Evolutionary conservation across 2,329 filamentous ascomycete species (phyloP), one percentile per base, ranked within the genome.

Genomic region (Sporothrix brunneoviolacea): DNA sequence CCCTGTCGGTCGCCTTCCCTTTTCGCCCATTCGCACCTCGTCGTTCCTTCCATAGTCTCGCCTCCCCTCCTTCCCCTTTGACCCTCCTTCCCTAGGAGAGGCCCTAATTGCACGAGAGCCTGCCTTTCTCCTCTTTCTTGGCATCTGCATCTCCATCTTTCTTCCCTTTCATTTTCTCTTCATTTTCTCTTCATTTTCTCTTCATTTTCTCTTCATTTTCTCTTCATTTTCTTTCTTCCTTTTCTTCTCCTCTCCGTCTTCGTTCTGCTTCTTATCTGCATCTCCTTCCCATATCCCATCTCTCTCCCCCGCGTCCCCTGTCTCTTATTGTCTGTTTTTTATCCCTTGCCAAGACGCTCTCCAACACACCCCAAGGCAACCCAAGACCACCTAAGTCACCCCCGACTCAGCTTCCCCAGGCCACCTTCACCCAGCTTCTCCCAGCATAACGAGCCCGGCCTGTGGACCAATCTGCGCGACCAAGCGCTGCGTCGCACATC

Each of bases 401-500:
- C n/a, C n/a, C n/a, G n/a, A n/a, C n/a, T n/a, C n/a, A n/a, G n/a
- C n/a, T n/a, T n/a, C n/a, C n/a, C n/a, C n/a, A n/a, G n/a, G n/a
- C n/a, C n/a, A n/a, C n/a, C n/a, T n/a, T n/a, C n/a, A n/a, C n/a
- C n/a, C n/a, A n/a, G n/a, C n/a, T n/a, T n/a, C n/a, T n/a, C n/a
- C n/a, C 32, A 47, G 44, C 18, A 32, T 37, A 19, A 21, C 43
- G 12, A 7, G 18, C 43, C 32, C 24, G 45, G 21, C 27, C 27
- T 39, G 32, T 40, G 36, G n/a, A 19, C n/a, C 45, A 48, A 48
- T 48, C 45, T 40, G 35, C 36, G 18, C 36, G 36, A 41, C 37
- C 37, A 42, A 42, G 38, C 37, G 37, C 27, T 9, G 27, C 21
- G 44, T 48, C 37, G 39, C 50, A 48, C 40, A 39, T 32, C 24